phyloP scores from a whole-genome alignment of 2,329 filamentous ascomycete species.

The Fusarium setosum region DNA sequence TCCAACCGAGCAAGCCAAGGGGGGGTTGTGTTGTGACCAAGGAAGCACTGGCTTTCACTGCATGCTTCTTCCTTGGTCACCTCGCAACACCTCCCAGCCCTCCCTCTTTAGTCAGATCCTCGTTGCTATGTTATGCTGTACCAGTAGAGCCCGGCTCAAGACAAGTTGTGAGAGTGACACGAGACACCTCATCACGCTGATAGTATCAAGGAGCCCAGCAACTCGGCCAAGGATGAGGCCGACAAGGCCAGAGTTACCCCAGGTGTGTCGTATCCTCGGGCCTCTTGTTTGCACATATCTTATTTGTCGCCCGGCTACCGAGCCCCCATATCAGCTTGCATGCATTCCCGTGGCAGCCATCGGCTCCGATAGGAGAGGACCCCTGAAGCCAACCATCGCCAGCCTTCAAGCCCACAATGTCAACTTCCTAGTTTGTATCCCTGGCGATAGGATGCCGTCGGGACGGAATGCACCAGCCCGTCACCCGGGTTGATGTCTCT shows the following conservation, averaged over 20 bases:
- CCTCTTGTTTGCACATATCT: background rate
- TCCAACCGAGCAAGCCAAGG: constrained; percentile 15
- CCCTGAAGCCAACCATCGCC: too few species aligned
- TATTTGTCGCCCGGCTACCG: background rate
- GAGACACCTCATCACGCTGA: background rate
- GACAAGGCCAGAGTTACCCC: too few species aligned
- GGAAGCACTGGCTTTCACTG: background rate
- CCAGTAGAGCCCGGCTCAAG: constrained; percentile 6
- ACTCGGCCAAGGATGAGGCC: too few species aligned
- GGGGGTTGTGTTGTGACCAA: background rate
- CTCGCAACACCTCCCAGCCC: background rate
- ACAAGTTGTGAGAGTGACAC: constrained; percentile 21
- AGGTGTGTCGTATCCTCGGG: too few species aligned
- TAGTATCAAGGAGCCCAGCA: too few species aligned
- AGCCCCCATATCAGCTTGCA: background rate
- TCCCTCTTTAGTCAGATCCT: background rate
- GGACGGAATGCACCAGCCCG: too few species aligned
- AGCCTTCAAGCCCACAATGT: too few species aligned
- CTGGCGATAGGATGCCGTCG: too few species aligned
- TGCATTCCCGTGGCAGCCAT: too few species aligned
- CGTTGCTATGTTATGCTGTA: constrained; percentile 13
- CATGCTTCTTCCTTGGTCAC: background rate
- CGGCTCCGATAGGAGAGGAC: background rate
- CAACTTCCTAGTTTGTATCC: too few species aligned
- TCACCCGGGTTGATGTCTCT: too few species aligned